Evolutionary conservation across 106 monocot species (phyloP).

Genomic region (Vanilla planifolia): DNA sequence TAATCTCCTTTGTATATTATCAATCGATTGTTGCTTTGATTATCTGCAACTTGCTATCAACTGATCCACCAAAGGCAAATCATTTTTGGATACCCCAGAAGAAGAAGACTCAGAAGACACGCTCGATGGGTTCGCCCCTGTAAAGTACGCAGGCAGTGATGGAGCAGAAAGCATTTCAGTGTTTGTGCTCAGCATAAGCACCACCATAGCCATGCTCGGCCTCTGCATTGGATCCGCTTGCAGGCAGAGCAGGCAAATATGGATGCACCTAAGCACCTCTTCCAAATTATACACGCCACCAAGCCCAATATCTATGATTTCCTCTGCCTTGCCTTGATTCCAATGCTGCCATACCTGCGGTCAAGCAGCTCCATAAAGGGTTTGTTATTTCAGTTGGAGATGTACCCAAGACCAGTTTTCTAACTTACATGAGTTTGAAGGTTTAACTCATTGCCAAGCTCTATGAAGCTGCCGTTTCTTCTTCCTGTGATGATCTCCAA

Average conservation of each 20-base stretch:
- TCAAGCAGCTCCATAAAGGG: background rate
- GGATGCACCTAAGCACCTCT: slow-evolving; percentile 26
- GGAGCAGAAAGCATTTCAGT: slow-evolving; percentile 14
- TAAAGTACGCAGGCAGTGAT: slow-evolving; percentile 7
- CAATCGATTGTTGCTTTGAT: background rate
- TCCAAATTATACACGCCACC: background rate
- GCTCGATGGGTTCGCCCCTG: background rate
- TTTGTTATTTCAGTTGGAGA: background rate
- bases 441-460: background rate
- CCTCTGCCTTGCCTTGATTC: slow-evolving; percentile 10
- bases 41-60: background rate
- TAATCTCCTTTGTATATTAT: no score
- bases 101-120: background rate
- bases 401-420: no score
- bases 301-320: slow-evolving; percentile 16
- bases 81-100: background rate
- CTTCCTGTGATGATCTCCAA: slow-evolving; percentile 11
- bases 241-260: slow-evolving; percentile 33
- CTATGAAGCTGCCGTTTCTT: background rate
- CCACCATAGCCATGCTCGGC: slow-evolving; percentile 25
- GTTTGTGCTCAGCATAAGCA: slow-evolving; percentile 23
- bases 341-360: slow-evolving; percentile 34
- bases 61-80: background rate
- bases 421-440: slow-evolving; percentile 10
- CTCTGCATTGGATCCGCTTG: slow-evolving; percentile 29